Evolutionary conservation across 208 protist species (phyloP).

Genomic region (Tritrichomonas musculus): DNA sequence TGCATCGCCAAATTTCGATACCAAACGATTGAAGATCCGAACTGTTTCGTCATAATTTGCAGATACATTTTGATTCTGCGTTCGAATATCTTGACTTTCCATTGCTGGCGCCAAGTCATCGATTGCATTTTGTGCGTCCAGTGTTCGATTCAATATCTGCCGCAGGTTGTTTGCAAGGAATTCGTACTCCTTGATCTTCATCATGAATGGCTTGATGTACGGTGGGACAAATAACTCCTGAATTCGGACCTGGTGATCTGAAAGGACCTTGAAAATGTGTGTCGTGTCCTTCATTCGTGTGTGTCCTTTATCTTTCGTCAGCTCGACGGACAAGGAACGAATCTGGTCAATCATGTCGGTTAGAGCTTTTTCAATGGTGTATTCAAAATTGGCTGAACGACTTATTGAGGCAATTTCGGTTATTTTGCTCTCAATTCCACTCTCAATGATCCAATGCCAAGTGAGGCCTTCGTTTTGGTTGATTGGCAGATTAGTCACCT

Average conservation of each 20-base stretch:
- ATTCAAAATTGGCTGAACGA: background rate
- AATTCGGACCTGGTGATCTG: background rate
- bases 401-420: background rate
- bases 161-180: background rate
- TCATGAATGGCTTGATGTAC: background rate
- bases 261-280: background rate
- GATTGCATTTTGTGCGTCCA: background rate
- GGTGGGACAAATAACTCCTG: slow-evolving; percentile 1
- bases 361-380: background rate
- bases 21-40: background rate
- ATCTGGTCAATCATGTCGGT: background rate
- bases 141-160: background rate
- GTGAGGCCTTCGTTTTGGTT: background rate
- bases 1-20: background rate
- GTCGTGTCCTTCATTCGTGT: background rate
- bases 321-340: background rate
- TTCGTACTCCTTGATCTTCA: background rate
- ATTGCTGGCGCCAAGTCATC: background rate
- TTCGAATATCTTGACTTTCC: background rate
- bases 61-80: background rate
- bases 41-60: background rate
- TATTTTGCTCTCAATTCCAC: background rate
- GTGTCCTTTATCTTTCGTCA: background rate
- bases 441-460: background rate
- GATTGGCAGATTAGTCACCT: background rate